These are phyloP conservation scores for Rubia yunnanensis DNA, from an alignment of 257 asterid species.

Conservation along the genomic window DNA sequence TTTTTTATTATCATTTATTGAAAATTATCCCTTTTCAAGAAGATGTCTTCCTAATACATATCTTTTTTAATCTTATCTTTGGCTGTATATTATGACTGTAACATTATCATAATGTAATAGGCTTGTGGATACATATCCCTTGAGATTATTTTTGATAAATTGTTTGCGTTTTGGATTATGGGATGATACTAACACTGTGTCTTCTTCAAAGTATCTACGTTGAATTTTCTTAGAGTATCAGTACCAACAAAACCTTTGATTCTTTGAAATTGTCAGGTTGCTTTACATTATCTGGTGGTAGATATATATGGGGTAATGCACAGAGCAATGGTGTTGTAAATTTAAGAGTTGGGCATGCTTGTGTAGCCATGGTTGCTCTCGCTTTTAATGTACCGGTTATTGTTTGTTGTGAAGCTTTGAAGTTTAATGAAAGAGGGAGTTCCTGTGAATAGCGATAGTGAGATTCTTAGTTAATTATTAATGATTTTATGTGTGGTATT, in stretches of 20 bases:
- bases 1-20: neutral
- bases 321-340: too few relatives aligned
- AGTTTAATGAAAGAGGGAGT: too few relatives aligned
- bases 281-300: constrained; percentile 59
- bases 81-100: neutral
- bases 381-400: too few relatives aligned
- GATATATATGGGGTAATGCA: constrained; percentile 76
- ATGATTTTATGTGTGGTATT: too few relatives aligned
- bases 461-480: too few relatives aligned
- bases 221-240: too few relatives aligned
- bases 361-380: too few relatives aligned
- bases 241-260: neutral
- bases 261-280: constrained; percentile 43
- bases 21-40: neutral
- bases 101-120: neutral
- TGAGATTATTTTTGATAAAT: neutral
- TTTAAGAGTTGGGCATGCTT: too few relatives aligned
- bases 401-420: too few relatives aligned
- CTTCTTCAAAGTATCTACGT: neutral
- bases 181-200: neutral
- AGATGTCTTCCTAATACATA: neutral
- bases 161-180: neutral
- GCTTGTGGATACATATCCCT: neutral
- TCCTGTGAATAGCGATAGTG: too few relatives aligned
- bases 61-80: neutral